A percentile compares a stretch with the other conserved stretches of the same genome.
Evolutionary conservation across 1,284 basidiomycete species (phyloP).

Genomic region (Puccinia triticina): DNA sequence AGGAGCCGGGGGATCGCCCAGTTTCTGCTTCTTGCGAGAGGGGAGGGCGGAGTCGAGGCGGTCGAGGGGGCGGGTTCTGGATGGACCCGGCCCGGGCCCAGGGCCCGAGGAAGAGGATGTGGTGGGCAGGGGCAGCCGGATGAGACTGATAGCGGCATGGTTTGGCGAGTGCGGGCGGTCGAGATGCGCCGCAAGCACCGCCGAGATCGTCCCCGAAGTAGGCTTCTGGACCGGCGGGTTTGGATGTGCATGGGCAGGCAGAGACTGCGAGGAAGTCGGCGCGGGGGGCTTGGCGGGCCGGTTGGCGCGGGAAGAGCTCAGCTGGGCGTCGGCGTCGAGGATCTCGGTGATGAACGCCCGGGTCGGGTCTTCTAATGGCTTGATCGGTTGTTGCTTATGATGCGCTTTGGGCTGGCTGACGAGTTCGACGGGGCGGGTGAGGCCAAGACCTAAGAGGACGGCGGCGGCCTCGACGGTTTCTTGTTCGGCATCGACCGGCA

Average conservation of each 20-base stretch:
- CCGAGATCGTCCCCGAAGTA: background rate
- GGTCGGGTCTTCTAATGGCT: too few species aligned
- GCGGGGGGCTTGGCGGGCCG: background rate
- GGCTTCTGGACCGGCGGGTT: background rate
- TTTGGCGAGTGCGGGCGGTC: background rate
- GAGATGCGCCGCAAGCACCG: background rate
- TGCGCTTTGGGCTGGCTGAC: too few species aligned
- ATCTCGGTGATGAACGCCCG: background rate
- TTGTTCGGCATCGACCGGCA: background rate
- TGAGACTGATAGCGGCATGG: background rate
- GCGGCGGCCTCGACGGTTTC: constrained; percentile 40
- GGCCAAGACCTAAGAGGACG: constrained; percentile 24
- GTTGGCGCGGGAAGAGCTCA: background rate
- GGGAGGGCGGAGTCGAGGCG: background rate
- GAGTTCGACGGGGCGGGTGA: background rate
- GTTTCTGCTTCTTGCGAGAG: background rate
- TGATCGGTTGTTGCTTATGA: too few species aligned
- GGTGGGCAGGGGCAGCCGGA: background rate
- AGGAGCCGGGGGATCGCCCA: too few species aligned
- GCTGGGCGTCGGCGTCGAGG: background rate
- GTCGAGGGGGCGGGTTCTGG: too few species aligned
- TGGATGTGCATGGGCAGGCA: background rate
- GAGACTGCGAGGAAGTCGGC: background rate
- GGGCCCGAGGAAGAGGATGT: background rate
- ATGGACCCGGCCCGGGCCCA: too few species aligned